Evolutionary conservation across 1,284 basidiomycete species (phyloP), one percentile per base, ranked within the genome.

Genomic region (Cutaneotrichosporon sp.): DNA sequence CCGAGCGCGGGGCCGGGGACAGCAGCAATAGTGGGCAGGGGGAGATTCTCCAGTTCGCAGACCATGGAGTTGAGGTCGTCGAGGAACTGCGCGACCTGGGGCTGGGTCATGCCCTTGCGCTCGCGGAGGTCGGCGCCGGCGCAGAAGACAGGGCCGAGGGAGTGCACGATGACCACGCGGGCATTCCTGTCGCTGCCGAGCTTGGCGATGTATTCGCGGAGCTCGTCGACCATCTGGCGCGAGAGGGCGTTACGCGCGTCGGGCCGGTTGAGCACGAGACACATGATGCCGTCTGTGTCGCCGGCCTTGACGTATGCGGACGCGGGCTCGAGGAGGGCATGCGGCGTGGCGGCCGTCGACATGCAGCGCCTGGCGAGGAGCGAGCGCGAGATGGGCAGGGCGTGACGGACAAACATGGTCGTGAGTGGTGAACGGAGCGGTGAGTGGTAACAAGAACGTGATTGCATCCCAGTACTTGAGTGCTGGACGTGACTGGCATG

Each of bases 1-100:
- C 92, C 92, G 7, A 97, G 80, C 2, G 92, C 91, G 26, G 89
- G 87, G 0, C 93, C 93, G 66, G 96, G 92, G 46, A 97, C 87
- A 5, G 91, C 89, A 14, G 89, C 89, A 51, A 97, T 86, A 8
- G 88, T 92, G 1, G 92, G 92, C 75, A 93, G 81, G 14, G 87
- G 84, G 20, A 96, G 78, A 34, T 79, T 79, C 72, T 92, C 89
- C 12, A 97, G 80, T 61, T 82, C 82, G 32, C 81, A 80, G 25
- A 97, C 76, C 11, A 88, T 82, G 31, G 77, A 76, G 29, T 92
- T 83, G 25, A 97, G 79, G 61, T 87, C 84, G 49, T 80, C 75
- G 46, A 96, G 84, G 75, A 96, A 96, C 60, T 80, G 81, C 60
- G 82, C 77, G 31, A 96, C 87, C 64, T 92, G 83, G 9, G 74